Evolutionary conservation across 2,329 filamentous ascomycete species (phyloP), one percentile per base, ranked within the genome.

Genomic region (Pseudocercospora fuligena): DNA sequence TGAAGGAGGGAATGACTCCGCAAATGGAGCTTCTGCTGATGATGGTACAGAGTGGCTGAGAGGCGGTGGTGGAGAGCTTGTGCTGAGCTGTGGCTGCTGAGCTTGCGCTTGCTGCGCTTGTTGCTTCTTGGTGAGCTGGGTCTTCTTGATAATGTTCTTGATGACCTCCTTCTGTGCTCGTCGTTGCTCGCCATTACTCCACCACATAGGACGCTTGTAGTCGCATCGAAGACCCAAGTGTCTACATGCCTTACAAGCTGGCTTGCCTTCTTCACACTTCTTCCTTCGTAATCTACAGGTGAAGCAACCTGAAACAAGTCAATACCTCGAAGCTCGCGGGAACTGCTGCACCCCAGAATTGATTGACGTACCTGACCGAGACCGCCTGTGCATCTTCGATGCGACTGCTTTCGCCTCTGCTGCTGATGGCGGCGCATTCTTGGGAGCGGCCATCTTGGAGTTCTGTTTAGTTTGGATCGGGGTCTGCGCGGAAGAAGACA

Each of bases 171-270:
- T 99, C 79, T 97, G 93, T 64, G 89, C 83, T 74, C 90, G 88
- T 73, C 95, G 87, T 76, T 91, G 89, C 70, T 97, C 93, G 76
- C 92, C 91, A 85, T 95, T 97, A 82, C 90, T 92, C 95, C 95
- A 99, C 95, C 95, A 99, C 82, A 92, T 88, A 43, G 95, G 95
- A 77, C 94, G 86, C 86, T 97, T 97, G 84, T 98, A 99, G 84
- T 98, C 93, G 83, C 95, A 99, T 75, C 87, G 86, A 65, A 99
- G 86, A 62, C 92, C 91, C 64, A 99, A 89, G 76, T 89, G 87
- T 70, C 82, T 84, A 81, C 88, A 91, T 66, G 88, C 87, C 73
- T 83, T 85, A 78, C 89, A 90, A 59, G 83, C 79, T n/a, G 87
- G 84, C 75, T 88, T 89, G 68, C 84, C 84, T 76, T 91, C 89